These are phyloP conservation scores for Cnidoscolus chayamansa DNA, from an alignment of 441 rosid genomes.

Conservation along the genomic window DNA sequence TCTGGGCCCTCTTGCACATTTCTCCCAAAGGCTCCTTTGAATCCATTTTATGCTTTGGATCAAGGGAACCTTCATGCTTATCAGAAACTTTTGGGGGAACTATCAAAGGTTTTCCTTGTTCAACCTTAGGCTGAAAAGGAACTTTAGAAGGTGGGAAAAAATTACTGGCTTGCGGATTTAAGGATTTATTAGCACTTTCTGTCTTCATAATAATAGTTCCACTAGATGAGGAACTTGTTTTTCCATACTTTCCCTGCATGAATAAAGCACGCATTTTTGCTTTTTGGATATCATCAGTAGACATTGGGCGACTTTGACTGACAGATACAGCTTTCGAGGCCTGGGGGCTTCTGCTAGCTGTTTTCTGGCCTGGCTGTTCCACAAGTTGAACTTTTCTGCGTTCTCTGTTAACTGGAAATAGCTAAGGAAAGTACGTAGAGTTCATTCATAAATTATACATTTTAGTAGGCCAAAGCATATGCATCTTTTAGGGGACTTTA, in stretches of 20 bases:
- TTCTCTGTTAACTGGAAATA: constrained; percentile 63
- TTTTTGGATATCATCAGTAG: constrained; percentile 96
- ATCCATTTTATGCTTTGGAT: constrained; percentile 39
- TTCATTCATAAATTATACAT: constrained; percentile 5
- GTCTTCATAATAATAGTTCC: constrained; percentile 43
- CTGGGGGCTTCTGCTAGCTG: constrained; percentile 65
- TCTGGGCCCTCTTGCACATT: constrained; percentile 47
- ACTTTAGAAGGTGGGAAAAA: constrained; percentile 31
- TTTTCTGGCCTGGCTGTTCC: constrained; percentile 91
- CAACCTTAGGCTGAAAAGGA: constrained; percentile 31
- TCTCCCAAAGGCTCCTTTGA: constrained; percentile 47
- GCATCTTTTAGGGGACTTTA: not conserved
- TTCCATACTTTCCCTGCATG: constrained; percentile 78
- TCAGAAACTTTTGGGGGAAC: constrained; percentile 30
- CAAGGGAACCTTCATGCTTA: constrained; percentile 35
- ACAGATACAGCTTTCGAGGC: constrained; percentile 47
- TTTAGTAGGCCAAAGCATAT: constrained; percentile 9
- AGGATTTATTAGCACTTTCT: constrained; percentile 40
- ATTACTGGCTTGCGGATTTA: constrained; percentile 34
- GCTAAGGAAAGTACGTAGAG: constrained; percentile 50
- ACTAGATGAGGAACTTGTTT: constrained; percentile 44
- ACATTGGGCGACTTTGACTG: constrained; percentile 83
- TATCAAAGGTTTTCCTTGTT: constrained; percentile 38
- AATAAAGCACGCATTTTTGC: constrained; percentile 85
- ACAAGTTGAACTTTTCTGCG: constrained; percentile 93